Percentiles rank a stretch among this genome's conserved stretches.
phyloP scores from a whole-genome alignment of 208 protist species.

The Dictyostelium gargantuum region DNA sequence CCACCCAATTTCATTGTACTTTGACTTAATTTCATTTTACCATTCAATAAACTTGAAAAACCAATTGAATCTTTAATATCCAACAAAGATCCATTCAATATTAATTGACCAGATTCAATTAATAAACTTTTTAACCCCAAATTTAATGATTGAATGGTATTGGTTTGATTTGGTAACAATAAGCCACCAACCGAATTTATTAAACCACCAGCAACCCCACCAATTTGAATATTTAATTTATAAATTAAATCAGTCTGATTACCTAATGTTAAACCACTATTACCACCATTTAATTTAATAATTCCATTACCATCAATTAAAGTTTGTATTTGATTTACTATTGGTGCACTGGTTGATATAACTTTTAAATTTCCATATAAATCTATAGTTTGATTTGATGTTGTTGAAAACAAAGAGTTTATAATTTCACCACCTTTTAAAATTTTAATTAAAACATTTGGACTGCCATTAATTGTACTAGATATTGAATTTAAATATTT shows the following conservation, averaged over 20 bases:
- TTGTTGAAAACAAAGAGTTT: not conserved
- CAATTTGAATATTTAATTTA: not conserved
- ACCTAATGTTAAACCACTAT: not conserved
- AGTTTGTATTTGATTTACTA: not conserved
- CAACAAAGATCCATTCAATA: not conserved
- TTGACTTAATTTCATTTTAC: not conserved
- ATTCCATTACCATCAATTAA: not conserved
- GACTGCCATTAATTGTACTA: not conserved
- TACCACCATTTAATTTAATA: not conserved
- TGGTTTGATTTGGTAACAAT: not conserved
- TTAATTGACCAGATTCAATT: not conserved
- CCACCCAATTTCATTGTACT: not conserved
- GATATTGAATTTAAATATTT: not conserved
- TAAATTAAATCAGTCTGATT: not conserved
- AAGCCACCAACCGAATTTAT: not conserved
- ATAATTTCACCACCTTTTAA: not conserved
- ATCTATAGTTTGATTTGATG: not conserved
- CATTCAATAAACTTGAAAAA: not conserved
- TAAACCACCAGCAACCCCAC: not conserved
- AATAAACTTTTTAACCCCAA: not conserved
- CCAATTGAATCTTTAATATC: not conserved
- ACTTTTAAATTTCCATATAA: not conserved
- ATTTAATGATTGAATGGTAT: not conserved
- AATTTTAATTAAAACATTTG: not conserved
- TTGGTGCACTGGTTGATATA: not conserved